phyloP scores from a whole-genome alignment of 192 early-diverging fungal species.

The Entomortierella parvispora region DNA sequence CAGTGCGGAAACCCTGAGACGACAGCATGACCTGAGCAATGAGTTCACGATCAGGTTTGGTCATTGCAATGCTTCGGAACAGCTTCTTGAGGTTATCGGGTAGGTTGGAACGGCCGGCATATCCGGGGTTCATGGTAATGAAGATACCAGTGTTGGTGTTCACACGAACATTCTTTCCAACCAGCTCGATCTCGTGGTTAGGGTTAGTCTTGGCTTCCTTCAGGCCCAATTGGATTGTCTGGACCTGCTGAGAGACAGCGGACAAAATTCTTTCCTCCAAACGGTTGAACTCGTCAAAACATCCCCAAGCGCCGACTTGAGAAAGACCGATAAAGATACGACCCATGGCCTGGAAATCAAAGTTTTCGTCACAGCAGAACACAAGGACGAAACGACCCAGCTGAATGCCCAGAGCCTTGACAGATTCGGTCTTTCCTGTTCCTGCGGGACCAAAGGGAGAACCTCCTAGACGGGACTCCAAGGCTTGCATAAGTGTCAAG shows the following conservation, averaged over 20 bases:
- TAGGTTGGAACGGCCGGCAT: slow-evolving; percentile 97
- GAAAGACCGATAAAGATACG: slow-evolving; percentile 99
- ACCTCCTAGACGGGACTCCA: slow-evolving; percentile 92
- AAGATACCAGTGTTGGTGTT: slow-evolving; percentile 95
- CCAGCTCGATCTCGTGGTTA: slow-evolving; percentile 90
- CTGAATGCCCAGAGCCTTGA: slow-evolving; percentile 95
- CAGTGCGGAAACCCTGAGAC: slow-evolving; percentile 98
- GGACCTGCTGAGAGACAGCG: slow-evolving; percentile 99
- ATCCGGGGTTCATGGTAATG: slow-evolving; percentile 99
- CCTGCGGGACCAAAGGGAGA: slow-evolving; percentile 99
- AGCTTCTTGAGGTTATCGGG: slow-evolving; percentile 99
- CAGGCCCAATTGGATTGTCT: slow-evolving; percentile 97
- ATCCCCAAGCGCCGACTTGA: slow-evolving; percentile 99
- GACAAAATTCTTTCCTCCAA: slow-evolving; percentile 98
- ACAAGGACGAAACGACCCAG: slow-evolving; percentile 98
- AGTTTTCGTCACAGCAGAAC: slow-evolving; percentile 99
- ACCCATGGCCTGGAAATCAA: slow-evolving; percentile 99
- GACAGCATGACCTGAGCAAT: slow-evolving; percentile 99
- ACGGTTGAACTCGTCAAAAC: slow-evolving; percentile 99
- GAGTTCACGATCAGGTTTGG: slow-evolving; percentile 94
- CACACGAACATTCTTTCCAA: slow-evolving; percentile 87
- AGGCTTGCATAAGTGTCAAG: slow-evolving; percentile 96
- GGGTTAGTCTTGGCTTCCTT: slow-evolving; percentile 66
- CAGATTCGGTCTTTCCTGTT: slow-evolving; percentile 99
- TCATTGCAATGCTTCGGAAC: slow-evolving; percentile 99